These are phyloP conservation scores for Phytophthora cactorum DNA, from an alignment of 352 stramenopile genomes.

Conservation along the genomic window DNA sequence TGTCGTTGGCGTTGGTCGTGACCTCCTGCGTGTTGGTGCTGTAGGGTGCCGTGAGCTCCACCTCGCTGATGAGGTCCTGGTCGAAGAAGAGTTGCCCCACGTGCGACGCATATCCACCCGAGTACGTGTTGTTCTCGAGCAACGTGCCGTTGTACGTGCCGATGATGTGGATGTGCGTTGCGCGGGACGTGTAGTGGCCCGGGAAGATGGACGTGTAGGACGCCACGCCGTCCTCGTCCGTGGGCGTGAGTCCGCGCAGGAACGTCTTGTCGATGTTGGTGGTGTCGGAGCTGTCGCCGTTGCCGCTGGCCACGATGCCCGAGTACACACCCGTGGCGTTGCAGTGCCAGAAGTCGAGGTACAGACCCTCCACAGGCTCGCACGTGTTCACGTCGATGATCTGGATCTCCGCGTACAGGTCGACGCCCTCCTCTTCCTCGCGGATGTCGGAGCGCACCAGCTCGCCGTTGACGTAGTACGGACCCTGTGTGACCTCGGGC, in stretches of 20 bases:
- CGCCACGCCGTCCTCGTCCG: constrained; percentile 18
- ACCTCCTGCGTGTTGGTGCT: constrained; percentile 39
- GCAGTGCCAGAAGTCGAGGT: constrained; percentile 39
- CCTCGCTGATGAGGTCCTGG: constrained; percentile 34
- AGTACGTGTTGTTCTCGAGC: constrained; percentile 34
- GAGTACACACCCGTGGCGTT: constrained; percentile 37
- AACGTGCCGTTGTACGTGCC: constrained; percentile 34
- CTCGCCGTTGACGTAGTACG: constrained; percentile 36
- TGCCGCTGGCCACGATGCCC: constrained; percentile 28
- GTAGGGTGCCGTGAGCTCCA: constrained; percentile 17
- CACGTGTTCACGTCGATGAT: constrained; percentile 40
- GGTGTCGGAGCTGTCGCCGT: constrained; percentile 26
- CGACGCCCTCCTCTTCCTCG: constrained; percentile 26
- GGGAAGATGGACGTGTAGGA: constrained; percentile 31
- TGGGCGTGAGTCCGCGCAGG: constrained; percentile 27
- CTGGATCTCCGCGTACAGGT: constrained; percentile 31
- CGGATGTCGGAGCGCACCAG: constrained; percentile 26
- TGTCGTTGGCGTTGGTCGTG: constrained; percentile 35
- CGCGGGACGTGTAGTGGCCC: constrained; percentile 29
- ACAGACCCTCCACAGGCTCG: constrained; percentile 24
- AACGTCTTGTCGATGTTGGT: constrained; percentile 30
- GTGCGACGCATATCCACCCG: constrained; percentile 24
- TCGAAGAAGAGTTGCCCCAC: constrained; percentile 34
- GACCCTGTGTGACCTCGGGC: constrained; percentile 28
- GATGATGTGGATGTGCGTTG: constrained; percentile 33